phyloP scores from a whole-genome alignment of 345 rosid genomes.

The Ricinus communis region DNA sequence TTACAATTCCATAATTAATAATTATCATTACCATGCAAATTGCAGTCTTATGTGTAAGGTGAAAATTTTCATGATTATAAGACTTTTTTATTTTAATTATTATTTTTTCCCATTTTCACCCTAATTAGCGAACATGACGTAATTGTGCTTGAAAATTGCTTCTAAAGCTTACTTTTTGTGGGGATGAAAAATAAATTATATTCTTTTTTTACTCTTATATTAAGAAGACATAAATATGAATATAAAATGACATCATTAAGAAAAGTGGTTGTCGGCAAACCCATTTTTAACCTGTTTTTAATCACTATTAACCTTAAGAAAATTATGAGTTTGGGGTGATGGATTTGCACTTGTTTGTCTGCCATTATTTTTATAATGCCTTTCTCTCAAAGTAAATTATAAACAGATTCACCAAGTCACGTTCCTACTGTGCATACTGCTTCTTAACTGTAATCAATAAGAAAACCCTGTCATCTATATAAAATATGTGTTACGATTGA shows the following conservation, averaged over 20 bases:
- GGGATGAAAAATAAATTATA: not conserved
- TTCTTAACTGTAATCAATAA: constrained; percentile 15
- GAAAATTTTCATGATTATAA: not conserved
- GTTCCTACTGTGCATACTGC: constrained; percentile 3
- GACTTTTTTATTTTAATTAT: not conserved
- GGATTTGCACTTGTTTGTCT: constrained; percentile 30
- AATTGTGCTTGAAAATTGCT: not conserved
- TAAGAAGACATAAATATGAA: no score
- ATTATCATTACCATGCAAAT: constrained; percentile 38
- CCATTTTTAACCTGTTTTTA: constrained; percentile 27
- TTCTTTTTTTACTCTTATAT: not conserved
- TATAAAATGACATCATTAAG: constrained; percentile 18
- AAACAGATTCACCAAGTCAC: not conserved
- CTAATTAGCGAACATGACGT: constrained; percentile 10
- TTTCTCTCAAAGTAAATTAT: not conserved
- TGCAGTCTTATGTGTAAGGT: constrained; percentile 1
- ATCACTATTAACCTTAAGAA: not conserved
- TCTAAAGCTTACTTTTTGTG: not conserved
- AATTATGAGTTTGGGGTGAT: not conserved
- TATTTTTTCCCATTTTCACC: not conserved
- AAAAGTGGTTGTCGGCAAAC: constrained; percentile 64
- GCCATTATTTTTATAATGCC: constrained; percentile 27
- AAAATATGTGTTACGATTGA: no score
- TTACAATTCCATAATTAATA: no score
- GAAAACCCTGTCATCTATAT: constrained; percentile 1